phyloP scores from a whole-genome alignment of 768 basidiomycete species.

The Plicaturopsis crispa region DNA sequence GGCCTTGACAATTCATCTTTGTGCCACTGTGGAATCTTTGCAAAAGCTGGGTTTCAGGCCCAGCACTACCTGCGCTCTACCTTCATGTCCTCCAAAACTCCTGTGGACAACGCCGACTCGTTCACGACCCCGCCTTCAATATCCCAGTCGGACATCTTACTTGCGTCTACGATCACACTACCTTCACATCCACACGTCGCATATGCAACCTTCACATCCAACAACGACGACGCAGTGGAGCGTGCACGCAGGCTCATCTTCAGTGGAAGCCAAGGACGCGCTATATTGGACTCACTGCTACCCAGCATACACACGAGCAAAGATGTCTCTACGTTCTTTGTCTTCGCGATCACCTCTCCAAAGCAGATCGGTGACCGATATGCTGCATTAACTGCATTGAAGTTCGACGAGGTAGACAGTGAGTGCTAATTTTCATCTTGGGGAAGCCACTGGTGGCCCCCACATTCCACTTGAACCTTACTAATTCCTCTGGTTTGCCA shows the following conservation, averaged over 20 bases:
- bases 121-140: constrained; percentile 17
- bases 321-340: constrained; percentile 40
- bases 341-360: constrained; percentile 43
- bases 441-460: constrained; percentile 1
- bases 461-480: background rate
- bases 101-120: too few relatives aligned
- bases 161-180: constrained; percentile 40
- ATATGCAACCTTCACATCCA: constrained; percentile 33
- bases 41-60: too few relatives aligned
- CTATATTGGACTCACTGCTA: constrained; percentile 43
- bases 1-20: too few relatives aligned
- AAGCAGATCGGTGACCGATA: constrained; percentile 22
- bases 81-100: too few relatives aligned
- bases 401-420: constrained; percentile 47
- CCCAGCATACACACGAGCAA: constrained; percentile 40
- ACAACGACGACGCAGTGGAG: constrained; percentile 40
- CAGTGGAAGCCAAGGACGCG: constrained; percentile 23
- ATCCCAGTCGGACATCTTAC: constrained; percentile 29
- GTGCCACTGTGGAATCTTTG: too few relatives aligned
- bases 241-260: constrained; percentile 44
- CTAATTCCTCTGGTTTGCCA: constrained; percentile 15
- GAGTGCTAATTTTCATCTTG: constrained; percentile 18
- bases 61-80: too few relatives aligned
- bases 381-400: constrained; percentile 26
- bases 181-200: constrained; percentile 34